Conservation (phyloP, 2,329 filamentous ascomycete species). For the Colletotrichum gigasporum region DNA sequence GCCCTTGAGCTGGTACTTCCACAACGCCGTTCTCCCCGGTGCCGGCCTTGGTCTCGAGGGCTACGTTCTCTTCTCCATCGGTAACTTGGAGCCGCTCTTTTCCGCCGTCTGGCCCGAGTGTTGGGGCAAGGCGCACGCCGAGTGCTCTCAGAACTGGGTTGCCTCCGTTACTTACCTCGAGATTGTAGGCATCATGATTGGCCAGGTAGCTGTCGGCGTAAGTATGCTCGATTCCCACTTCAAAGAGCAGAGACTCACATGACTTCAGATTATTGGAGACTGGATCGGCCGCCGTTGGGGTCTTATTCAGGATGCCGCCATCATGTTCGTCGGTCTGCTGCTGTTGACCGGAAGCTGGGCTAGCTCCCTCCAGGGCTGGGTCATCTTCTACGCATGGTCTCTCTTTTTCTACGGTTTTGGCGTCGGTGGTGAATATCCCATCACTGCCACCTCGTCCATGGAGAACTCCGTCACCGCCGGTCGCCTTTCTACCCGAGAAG, state of each 20-base stretch:
- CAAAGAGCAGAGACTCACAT: background rate
- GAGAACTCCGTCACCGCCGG: constrained; percentile 88
- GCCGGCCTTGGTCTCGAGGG: constrained; percentile 93
- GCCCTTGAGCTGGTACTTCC: constrained; percentile 86
- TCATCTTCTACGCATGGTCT: constrained; percentile 95
- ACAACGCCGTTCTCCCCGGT: constrained; percentile 91
- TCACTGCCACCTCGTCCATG: constrained; percentile 95
- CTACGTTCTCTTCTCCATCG: constrained; percentile 97
- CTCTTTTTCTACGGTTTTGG: constrained; percentile 80
- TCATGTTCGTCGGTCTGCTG: constrained; percentile 93
- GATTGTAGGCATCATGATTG: constrained; percentile 93
- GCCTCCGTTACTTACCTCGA: constrained; percentile 90
- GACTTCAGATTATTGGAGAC: constrained; percentile 62
- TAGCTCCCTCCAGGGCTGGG: constrained; percentile 87
- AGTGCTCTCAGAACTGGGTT: constrained; percentile 83
- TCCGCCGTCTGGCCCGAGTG: constrained; percentile 78
- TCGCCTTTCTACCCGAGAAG: constrained; percentile 88
- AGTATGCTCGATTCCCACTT: constrained; percentile 38
- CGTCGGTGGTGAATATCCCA: constrained; percentile 91
- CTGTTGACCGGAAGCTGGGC: constrained; percentile 96
- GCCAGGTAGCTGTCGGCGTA: constrained; percentile 88
- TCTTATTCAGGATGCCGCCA: constrained; percentile 90
- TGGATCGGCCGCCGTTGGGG: constrained; percentile 94
- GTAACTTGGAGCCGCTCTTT: constrained; percentile 88
- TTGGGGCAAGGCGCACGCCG: constrained; percentile 71